Percentiles rank a stretch among this genome's conserved stretches.
These are phyloP conservation scores for Metschnikowia koreensis DNA, from an alignment of 805 yeast species.

Conservation along the genomic window DNA sequence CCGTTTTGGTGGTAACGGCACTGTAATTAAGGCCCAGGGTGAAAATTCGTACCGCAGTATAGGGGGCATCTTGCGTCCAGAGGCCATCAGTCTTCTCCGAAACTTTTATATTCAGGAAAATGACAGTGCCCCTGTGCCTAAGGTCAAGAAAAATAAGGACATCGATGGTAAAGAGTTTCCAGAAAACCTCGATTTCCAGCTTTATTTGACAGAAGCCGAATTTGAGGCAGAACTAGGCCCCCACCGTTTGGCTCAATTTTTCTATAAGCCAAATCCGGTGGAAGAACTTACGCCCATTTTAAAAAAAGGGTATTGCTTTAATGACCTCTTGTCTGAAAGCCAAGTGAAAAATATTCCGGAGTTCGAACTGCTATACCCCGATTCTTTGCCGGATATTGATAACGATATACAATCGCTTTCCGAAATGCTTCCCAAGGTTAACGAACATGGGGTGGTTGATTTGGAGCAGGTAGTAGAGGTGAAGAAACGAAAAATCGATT, in stretches of 20 bases:
- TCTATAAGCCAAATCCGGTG: constrained; percentile 1
- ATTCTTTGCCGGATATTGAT: background rate
- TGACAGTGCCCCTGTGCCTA: constrained; percentile 78
- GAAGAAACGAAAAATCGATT: constrained; percentile 11
- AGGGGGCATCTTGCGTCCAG: constrained; percentile 79
- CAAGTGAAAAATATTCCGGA: constrained; percentile 7
- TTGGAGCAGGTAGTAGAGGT: constrained; percentile 1
- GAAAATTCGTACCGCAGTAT: constrained; percentile 48
- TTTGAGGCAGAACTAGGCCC: constrained; percentile 53
- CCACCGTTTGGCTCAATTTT: constrained; percentile 21
- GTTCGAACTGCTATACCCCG: constrained; percentile 6
- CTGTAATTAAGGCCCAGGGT: constrained; percentile 57
- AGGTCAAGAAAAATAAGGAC: constrained; percentile 66
- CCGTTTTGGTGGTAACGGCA: constrained; percentile 95
- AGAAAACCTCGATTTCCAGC: constrained; percentile 48
- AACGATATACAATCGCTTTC: constrained; percentile 5
- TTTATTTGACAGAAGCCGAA: constrained; percentile 50
- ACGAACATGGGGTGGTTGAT: constrained; percentile 4
- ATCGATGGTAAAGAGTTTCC: constrained; percentile 61
- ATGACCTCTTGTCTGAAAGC: constrained; percentile 1
- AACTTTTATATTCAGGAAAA: constrained; percentile 85
- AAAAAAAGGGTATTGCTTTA: constrained; percentile 7
- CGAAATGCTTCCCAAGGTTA: constrained; percentile 10
- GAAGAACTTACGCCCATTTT: constrained; percentile 14
- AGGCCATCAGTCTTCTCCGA: constrained; percentile 78